Percentiles rank a stretch among this genome's conserved stretches.
Evolutionary conservation across 805 yeast genomes (phyloP).

Genomic region (Schwanniomyces sp.): DNA sequence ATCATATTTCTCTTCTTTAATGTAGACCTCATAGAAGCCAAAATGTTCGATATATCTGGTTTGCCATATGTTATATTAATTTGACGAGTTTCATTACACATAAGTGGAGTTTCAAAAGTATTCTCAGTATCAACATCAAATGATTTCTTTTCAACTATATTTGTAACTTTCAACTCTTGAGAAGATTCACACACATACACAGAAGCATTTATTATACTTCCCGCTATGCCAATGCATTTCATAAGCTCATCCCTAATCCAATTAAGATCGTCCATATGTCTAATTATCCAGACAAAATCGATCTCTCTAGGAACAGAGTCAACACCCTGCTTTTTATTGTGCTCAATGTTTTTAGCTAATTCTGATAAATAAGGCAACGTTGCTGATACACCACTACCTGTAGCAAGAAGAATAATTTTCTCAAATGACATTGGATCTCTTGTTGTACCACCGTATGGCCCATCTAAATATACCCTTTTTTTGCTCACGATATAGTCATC

Average conservation of each 20-base stretch:
- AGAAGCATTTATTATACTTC: conserved; percentile 24
- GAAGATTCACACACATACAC: conserved; percentile 18
- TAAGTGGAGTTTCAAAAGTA: conserved; percentile 2
- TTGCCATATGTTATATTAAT: conserved; percentile 17
- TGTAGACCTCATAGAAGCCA: conserved; percentile 12
- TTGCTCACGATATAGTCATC: conserved; percentile 23
- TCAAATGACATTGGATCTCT: conserved; percentile 48
- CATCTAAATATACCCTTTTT: conserved; percentile 46
- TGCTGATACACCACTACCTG: conserved; percentile 56
- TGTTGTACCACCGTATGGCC: conserved; percentile 57
- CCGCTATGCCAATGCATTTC: conserved; percentile 23
- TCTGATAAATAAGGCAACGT: conserved; percentile 43
- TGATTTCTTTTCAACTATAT: background rate
- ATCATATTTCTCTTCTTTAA: conserved; percentile 36
- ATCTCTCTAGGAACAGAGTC: conserved; percentile 22
- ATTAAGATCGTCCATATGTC: conserved; percentile 25
- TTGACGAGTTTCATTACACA: background rate
- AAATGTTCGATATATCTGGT: conserved; percentile 17
- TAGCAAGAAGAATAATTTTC: conserved; percentile 38
- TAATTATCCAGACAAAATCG: conserved; percentile 47
- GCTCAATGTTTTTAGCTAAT: conserved; percentile 16
- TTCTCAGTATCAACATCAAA: conserved; percentile 5
- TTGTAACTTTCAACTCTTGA: background rate
- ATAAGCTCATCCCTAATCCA: conserved; percentile 43
- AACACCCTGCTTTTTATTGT: conserved; percentile 6